phyloP scores from a whole-genome alignment of 495 filamentous ascomycete genomes.

The Wilcoxina mikolae region DNA sequence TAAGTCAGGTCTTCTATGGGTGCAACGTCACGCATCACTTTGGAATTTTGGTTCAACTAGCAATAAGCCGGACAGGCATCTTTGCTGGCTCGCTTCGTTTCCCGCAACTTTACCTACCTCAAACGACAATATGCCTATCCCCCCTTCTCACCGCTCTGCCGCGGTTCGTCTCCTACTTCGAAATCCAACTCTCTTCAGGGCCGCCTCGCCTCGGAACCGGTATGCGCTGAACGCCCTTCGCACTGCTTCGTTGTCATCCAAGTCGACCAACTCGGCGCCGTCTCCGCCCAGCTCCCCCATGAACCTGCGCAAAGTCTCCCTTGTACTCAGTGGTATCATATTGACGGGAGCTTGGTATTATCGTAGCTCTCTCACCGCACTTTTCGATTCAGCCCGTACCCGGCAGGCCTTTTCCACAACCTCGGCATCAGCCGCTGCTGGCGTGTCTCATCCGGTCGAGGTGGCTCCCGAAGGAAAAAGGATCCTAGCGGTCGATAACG shows the following conservation, averaged over 20 bases:
- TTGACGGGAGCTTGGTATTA: constrained; percentile 25
- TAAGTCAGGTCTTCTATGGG: too few relatives aligned
- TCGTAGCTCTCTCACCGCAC: constrained; percentile 15
- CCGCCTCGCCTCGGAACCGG: neutral
- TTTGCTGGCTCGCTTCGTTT: constrained; percentile 1
- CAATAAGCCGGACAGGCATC: neutral
- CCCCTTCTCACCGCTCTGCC: constrained; percentile 2
- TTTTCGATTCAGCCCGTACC: too few relatives aligned
- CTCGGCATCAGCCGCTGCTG: constrained; percentile 6
- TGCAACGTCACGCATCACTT: too few relatives aligned
- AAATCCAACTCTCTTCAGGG: neutral
- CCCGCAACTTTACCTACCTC: neutral
- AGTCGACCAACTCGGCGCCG: neutral
- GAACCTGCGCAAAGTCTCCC: constrained; percentile 21
- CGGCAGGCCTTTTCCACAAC: constrained; percentile 15
- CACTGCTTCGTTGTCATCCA: neutral
- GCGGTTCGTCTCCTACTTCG: constrained; percentile 5
- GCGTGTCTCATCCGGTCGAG: constrained; percentile 2
- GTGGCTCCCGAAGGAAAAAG: constrained; percentile 21
- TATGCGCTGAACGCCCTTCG: constrained; percentile 4
- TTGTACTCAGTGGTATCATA: constrained; percentile 25
- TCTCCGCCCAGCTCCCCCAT: constrained; percentile 7
- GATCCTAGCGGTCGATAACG: constrained; percentile 64
- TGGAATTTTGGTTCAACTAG: neutral
- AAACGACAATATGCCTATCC: constrained; percentile 5